Evolutionary conservation across 306 rosid genomes (phyloP).

Genomic region (Begonia peltatifolia): DNA sequence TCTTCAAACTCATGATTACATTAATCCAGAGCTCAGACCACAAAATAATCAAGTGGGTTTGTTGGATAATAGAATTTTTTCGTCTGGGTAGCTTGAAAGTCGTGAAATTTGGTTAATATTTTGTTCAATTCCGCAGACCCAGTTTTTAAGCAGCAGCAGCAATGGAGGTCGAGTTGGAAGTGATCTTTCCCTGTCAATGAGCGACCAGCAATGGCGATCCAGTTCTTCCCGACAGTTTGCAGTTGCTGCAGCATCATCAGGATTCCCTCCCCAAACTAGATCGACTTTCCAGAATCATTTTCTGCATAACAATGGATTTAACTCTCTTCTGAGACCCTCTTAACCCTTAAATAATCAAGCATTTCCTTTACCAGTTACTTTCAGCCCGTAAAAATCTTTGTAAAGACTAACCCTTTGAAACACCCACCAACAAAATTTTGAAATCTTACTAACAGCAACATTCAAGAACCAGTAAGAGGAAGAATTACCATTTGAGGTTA

Average conservation of each 20-base stretch:
- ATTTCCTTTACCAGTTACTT: not conserved
- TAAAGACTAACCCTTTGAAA: no score
- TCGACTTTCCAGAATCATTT: conserved; percentile 13
- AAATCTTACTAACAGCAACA: no score
- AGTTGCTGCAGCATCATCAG: conserved; percentile 99
- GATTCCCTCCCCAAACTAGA: conserved; percentile 74
- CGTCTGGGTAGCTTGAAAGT: not conserved
- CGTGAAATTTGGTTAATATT: not conserved
- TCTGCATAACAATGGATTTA: conserved; percentile 65
- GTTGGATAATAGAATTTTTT: not conserved
- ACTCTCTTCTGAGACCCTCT: conserved; percentile 18
- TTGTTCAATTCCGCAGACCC: conserved; percentile 5
- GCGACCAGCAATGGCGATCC: conserved; percentile 19
- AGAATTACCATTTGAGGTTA: no score
- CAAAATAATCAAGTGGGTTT: conserved; percentile 42
- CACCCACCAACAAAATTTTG: no score
- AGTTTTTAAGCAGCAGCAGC: conserved; percentile 42
- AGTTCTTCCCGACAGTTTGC: conserved; percentile 43
- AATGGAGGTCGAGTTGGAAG: conserved; percentile 49
- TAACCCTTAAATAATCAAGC: no score
- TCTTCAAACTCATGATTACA: conserved; percentile 34
- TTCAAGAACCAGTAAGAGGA: no score
- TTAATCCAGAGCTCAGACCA: conserved; percentile 20
- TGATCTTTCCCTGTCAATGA: conserved; percentile 44
- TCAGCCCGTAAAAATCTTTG: not conserved